These are phyloP conservation scores for Ophiostoma triangulosporum DNA, from an alignment of 2,329 filamentous ascomycete genomes.

Conservation along the genomic window DNA sequence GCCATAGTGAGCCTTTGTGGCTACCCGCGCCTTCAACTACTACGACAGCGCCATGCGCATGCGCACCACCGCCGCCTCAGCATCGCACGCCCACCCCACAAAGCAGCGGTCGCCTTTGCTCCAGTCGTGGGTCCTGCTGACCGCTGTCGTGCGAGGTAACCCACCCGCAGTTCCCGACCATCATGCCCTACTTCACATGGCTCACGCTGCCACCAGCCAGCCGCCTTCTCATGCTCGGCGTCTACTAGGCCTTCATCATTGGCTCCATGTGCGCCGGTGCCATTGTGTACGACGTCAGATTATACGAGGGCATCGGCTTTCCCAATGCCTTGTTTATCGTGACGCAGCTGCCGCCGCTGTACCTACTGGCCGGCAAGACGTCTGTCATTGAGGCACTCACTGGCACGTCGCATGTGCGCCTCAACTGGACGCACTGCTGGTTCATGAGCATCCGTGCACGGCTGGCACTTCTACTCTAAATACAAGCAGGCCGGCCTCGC, in stretches of 20 bases:
- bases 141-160: conserved; percentile 42
- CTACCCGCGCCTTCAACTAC: conserved; percentile 30
- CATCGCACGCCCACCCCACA: conserved; percentile 35
- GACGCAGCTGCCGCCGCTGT: conserved; percentile 50
- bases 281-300: conserved; percentile 38
- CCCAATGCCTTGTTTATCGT: conserved; percentile 54
- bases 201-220: conserved; percentile 44
- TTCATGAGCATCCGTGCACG: conserved; percentile 56
- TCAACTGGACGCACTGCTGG: conserved; percentile 66
- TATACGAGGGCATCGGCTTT: conserved; percentile 52
- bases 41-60: conserved; percentile 26
- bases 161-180: conserved; percentile 41
- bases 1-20: conserved; percentile 30
- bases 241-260: conserved; percentile 45
- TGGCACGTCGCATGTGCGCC: conserved; percentile 51
- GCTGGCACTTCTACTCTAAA: conserved; percentile 53
- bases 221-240: conserved; percentile 36
- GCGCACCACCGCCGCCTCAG: conserved; percentile 28
- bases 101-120: conserved; percentile 32
- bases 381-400: conserved; percentile 46
- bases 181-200: conserved; percentile 35
- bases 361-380: conserved; percentile 46
- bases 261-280: conserved; percentile 41
- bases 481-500: conserved; percentile 50
- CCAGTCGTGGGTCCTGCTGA: conserved; percentile 44